These are phyloP conservation scores for Pseudozyma hubeiensis DNA, from an alignment of 1,284 basidiomycete genomes.

Conservation along the genomic window DNA sequence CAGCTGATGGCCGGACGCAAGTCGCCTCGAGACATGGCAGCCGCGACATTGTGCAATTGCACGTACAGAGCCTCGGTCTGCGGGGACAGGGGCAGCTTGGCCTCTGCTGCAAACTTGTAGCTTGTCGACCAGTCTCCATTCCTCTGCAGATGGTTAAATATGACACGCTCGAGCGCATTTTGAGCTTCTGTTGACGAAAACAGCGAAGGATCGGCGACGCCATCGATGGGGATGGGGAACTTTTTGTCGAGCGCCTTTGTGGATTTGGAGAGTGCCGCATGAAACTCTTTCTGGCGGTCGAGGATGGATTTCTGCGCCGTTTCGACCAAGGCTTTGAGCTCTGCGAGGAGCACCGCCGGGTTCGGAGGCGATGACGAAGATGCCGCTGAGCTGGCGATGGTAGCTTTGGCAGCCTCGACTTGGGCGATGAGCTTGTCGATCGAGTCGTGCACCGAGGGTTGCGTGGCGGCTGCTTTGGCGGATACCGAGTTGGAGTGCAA, in stretches of 20 bases:
- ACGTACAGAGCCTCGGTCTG: slow-evolving; percentile 17
- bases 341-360: slow-evolving; percentile 26
- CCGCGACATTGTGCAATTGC: slow-evolving; percentile 32
- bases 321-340: slow-evolving; percentile 42
- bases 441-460: slow-evolving; percentile 50
- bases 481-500: slow-evolving; percentile 42
- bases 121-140: slow-evolving; percentile 53
- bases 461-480: slow-evolving; percentile 25
- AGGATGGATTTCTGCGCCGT: slow-evolving; percentile 48
- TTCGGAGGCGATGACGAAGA: slow-evolving; percentile 11
- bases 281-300: slow-evolving; percentile 59
- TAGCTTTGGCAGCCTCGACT: slow-evolving; percentile 51
- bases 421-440: slow-evolving; percentile 56
- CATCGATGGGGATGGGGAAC: slow-evolving; percentile 56
- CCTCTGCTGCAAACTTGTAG: slow-evolving; percentile 45
- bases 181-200: slow-evolving; percentile 49
- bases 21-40: slow-evolving; percentile 43
- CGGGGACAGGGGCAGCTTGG: slow-evolving; percentile 20
- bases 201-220: slow-evolving; percentile 53
- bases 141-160: slow-evolving; percentile 61
- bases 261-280: slow-evolving; percentile 55
- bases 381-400: slow-evolving; percentile 16
- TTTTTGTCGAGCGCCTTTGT: slow-evolving; percentile 60
- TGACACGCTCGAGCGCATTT: slow-evolving; percentile 50
- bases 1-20: slow-evolving; percentile 57